Evolutionary conservation across 345 rosid species (phyloP), one percentile per base, ranked within the genome.

Genomic region (Linum tenue): DNA sequence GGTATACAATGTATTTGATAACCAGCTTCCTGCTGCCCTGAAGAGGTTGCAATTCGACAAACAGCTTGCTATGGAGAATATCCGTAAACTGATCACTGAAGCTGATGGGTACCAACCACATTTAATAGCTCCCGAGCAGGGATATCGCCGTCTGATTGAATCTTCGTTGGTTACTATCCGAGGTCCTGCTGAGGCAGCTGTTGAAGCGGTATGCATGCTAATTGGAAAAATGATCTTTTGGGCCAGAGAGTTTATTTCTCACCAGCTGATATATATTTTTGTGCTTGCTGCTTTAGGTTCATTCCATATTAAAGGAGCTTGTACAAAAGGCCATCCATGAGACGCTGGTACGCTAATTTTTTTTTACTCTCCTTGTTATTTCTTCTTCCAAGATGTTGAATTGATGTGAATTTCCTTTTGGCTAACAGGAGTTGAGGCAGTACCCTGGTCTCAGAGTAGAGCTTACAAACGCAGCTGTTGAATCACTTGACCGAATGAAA

Each of bases 91-190:
- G 71, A 92, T 94, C 62, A 89, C 99, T 56, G 99, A 94, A 85
- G 99, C 99, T 62, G 99, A 94, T 79, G 99, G 99, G 60, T 94
- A 94, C 76, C 99, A 94, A 68, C 99, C 99, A 60, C 99, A 94
- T 76, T 76, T 94, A 75, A 91, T 94, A 72, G 99, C 99, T 81
- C 99, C 99, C 39, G 99, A 94, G 67, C 99, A 94, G 78, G 99
- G 99, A 55, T 94, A 94, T 72, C 96, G 99, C 40, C 97, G 99
- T 61, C 85, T 94, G 77, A 94, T 94, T 39, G 99, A 94, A 76
- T 91, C 99, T 65, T 79, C 96, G 61, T 63, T 94, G 37, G 69
- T 91, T 41, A 79, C 95, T 53, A 91, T 94, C 71, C 82, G 91
- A 77, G 99, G 99, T 76, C 99, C 99, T 59, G 97, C 99, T 69